A percentile compares a stretch with the other conserved stretches of the same genome.
Evolutionary conservation across 2,329 filamentous ascomycete species (phyloP).

Genomic region (Arthrobotrys sphaeroides): DNA sequence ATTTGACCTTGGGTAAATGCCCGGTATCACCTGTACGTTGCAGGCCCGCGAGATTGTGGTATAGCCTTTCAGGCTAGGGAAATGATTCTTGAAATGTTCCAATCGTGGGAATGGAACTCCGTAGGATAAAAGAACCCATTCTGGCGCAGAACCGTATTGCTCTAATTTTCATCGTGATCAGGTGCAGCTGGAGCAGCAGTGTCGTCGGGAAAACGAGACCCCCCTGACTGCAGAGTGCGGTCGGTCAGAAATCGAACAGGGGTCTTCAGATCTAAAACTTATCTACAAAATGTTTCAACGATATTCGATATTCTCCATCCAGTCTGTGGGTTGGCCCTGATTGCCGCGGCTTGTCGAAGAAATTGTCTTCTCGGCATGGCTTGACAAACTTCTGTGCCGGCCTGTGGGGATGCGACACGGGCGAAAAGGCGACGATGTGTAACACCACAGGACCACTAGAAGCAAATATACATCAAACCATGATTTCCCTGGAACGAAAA

Average conservation of each 20-base stretch:
- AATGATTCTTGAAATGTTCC: no score
- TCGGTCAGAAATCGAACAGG: slow-evolving; percentile 4
- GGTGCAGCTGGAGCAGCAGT: no score
- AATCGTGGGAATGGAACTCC: no score
- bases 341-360: slow-evolving; percentile 35
- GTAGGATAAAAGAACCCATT: no score
- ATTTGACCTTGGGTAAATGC: neutral
- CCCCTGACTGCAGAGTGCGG: neutral
- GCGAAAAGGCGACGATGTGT: neutral
- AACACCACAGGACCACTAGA: neutral
- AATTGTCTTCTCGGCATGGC: slow-evolving; percentile 24
- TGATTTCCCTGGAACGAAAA: neutral
- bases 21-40: neutral
- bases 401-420: slow-evolving; percentile 3
- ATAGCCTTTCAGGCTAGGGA: no score
- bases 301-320: slow-evolving; percentile 1
- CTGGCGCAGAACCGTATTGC: no score
- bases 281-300: neutral
- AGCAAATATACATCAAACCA: slow-evolving; percentile 17
- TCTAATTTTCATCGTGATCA: no score
- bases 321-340: slow-evolving; percentile 13
- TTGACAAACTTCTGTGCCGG: neutral
- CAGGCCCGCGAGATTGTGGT: no score
- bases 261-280: slow-evolving; percentile 29
- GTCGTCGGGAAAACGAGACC: neutral